These are phyloP conservation scores for Nicotiana otophora DNA, from an alignment of 257 asterid species.

Conservation along the genomic window DNA sequence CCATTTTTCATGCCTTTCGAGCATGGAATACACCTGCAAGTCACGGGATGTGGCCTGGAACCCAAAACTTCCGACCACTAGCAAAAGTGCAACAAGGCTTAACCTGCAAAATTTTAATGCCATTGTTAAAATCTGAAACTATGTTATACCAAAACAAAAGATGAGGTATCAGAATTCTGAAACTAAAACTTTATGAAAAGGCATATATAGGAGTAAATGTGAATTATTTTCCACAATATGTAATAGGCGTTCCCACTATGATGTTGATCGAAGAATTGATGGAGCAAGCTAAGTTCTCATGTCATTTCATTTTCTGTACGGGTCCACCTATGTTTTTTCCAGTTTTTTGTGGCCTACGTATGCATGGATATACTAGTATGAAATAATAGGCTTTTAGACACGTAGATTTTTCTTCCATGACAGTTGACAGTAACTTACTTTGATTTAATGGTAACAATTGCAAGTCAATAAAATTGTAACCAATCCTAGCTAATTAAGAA, in stretches of 20 bases:
- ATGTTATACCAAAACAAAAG: background rate
- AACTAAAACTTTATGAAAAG: background rate
- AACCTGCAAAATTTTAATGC: slow-evolving; percentile 13
- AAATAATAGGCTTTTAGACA: background rate
- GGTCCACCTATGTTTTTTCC: background rate
- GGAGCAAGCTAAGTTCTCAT: background rate
- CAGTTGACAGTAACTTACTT: too few species aligned
- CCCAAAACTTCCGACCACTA: slow-evolving; percentile 13
- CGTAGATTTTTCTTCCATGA: background rate
- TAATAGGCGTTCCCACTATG: background rate
- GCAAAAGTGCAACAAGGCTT: background rate
- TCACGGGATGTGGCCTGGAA: slow-evolving; percentile 15
- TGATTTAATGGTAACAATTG: too few species aligned
- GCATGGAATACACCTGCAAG: slow-evolving; percentile 16
- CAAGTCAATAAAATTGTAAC: too few species aligned
- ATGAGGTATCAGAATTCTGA: background rate
- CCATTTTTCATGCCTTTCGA: slow-evolving; percentile 28
- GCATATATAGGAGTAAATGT: background rate
- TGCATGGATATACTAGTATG: background rate
- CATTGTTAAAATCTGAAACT: background rate
- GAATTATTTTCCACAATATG: background rate
- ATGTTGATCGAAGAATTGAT: slow-evolving; percentile 3
- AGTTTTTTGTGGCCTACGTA: background rate
- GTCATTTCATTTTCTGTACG: background rate
- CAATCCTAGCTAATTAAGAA: background rate